Base-by-base conservation (phyloP, 208 protist genomes). In the Kentomonas sorsogonicus region DNA sequence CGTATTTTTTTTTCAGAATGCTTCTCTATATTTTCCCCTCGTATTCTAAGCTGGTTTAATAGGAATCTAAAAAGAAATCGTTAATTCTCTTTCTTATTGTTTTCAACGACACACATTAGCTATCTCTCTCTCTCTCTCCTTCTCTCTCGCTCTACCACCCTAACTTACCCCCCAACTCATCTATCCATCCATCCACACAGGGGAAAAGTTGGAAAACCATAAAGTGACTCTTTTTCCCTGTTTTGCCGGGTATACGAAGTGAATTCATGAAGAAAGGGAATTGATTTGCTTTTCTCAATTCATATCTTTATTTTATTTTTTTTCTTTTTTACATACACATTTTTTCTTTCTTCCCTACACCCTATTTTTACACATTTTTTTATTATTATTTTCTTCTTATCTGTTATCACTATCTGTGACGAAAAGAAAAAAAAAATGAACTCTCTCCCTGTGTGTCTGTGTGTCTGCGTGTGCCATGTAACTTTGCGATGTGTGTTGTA, bases 371-470 rank as follows among this genome's bases (percentile, higher is more conserved):
- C 11, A 15, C 23, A 31, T 33, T n/a, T 53, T 22, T 33, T 53
- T 34, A 6, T 34, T 20, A 31, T 53, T 22, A 33, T 15, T 53
- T 34, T 53, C 4, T 30, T 33, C 26, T 4, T 6, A 31, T 53
- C 33, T 15, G 16, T 20, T 13, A 45, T 56, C 26, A 55, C 18
- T 25, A 25, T 46, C 23, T 47, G 3, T 2, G 39, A 63, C 43
- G 46, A 55, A 55, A 55, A 63, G 54, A 62, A 62, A 22, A 33
- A 38, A 62, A 9, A 18, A 47, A 48, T 54, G 20, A 56, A 53
- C 31, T 53, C 22, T 50, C 56, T 38, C 34, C 25, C 40, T 33
- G n/a, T 60, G 5, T 22, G 26, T 30, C 27, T 27, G 7, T 20
- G 7, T 53, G 7, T 27, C 9, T 9, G 15, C 22, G 18, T 15